Evolutionary conservation across 139 green algal genomes (phyloP).

Genomic region (Pseudopediastrum boryanum): DNA sequence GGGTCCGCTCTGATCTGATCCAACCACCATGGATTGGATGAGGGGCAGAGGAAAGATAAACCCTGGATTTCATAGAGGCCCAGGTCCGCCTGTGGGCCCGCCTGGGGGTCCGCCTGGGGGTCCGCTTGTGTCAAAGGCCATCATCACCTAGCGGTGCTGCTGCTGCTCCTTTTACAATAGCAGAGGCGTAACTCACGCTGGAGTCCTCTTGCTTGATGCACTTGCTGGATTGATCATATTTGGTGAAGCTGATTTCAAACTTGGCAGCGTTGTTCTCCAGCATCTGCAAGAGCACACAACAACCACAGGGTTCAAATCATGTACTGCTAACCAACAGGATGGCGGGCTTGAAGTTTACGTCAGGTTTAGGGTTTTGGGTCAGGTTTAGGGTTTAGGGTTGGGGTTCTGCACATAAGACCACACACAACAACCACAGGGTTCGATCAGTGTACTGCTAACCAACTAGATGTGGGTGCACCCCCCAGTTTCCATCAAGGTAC

Average conservation of each 20-base stretch:
- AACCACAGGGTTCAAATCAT: not conserved
- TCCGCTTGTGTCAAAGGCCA: too few relatives aligned
- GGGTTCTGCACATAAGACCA: not conserved
- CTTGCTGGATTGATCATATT: slow-evolving; percentile 82
- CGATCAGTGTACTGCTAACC: not conserved
- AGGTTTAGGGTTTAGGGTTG: not conserved
- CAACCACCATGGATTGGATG: too few relatives aligned
- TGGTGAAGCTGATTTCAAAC: slow-evolving; percentile 63
- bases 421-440: not conserved
- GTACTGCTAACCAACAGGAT: not conserved
- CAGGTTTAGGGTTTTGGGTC: not conserved
- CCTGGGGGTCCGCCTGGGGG: too few relatives aligned
- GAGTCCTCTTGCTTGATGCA: slow-evolving; percentile 58
- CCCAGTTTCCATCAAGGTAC: not conserved
- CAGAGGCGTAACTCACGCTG: slow-evolving; percentile 85
- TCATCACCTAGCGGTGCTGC: too few relatives aligned
- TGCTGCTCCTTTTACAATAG: slow-evolving; percentile 60
- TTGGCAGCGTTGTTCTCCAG: slow-evolving; percentile 22
- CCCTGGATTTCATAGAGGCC: too few relatives aligned
- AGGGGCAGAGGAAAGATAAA: too few relatives aligned
- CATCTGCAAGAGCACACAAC: slow-evolving; percentile 44
- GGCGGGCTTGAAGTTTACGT: not conserved
- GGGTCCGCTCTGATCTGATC: too few relatives aligned
- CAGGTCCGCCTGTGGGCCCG: too few relatives aligned
- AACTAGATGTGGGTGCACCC: not conserved